These are phyloP conservation scores for Botrytis tulipae DNA, from an alignment of 2,329 filamentous ascomycete species.

Conservation along the genomic window DNA sequence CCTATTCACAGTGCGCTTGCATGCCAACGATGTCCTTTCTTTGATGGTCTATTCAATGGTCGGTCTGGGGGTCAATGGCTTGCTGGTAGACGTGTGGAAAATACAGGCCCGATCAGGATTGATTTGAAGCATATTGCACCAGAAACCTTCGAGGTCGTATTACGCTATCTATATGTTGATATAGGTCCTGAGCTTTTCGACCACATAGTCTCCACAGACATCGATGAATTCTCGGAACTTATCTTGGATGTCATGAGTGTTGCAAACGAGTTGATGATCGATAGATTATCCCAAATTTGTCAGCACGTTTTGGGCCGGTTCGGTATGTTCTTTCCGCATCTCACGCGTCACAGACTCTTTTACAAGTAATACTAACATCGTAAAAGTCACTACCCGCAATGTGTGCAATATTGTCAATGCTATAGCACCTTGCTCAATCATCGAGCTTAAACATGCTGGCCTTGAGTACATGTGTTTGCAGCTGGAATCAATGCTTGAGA, in stretches of 20 bases:
- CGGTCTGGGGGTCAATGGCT: constrained; percentile 85
- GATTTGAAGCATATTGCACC: constrained; percentile 79
- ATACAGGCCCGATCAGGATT: constrained; percentile 58
- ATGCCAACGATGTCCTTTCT: constrained; percentile 87
- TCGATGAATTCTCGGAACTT: constrained; percentile 86
- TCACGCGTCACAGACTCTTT: not conserved
- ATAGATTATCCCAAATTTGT: constrained; percentile 84
- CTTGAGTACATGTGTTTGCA: constrained; percentile 91
- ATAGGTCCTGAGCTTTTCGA: constrained; percentile 79
- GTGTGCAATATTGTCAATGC: constrained; percentile 82
- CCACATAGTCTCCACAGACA: constrained; percentile 62
- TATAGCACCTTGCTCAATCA: constrained; percentile 78
- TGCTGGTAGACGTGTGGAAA: constrained; percentile 59
- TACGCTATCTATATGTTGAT: constrained; percentile 82
- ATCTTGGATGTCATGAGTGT: constrained; percentile 86
- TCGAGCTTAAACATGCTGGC: constrained; percentile 81
- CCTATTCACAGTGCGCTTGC: constrained; percentile 75
- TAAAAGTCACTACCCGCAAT: constrained; percentile 73
- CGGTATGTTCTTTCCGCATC: constrained; percentile 45
- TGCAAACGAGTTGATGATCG: constrained; percentile 93
- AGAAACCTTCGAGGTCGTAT: constrained; percentile 72
- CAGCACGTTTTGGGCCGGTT: constrained; percentile 81
- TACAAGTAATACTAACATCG: constrained; percentile 26
- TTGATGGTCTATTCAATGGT: constrained; percentile 85
- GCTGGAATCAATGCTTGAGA: constrained; percentile 88